Base-by-base conservation (phyloP, 495 filamentous ascomycete genomes). In the Coniosporium apollinis region DNA sequence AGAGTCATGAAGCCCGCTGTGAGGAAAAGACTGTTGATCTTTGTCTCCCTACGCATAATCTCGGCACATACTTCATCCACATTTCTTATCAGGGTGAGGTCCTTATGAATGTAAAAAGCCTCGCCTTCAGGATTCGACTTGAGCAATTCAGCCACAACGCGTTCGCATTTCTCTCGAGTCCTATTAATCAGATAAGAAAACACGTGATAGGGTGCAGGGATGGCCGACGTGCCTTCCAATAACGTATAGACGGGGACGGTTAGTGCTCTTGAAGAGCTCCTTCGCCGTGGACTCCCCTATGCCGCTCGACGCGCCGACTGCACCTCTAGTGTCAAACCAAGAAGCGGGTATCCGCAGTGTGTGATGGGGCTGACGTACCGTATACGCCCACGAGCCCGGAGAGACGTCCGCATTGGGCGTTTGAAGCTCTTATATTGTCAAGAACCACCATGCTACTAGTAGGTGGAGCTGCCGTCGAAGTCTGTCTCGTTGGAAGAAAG, bases 11-110 rank as follows among this genome's bases (percentile, higher is more conserved):
- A 62, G 5, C 68, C 68, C 3, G 55, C 47, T 2, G 57, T 70
- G 44, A 74, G 49, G 45, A 81, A 74, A 0, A 83, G 60, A 1
- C 82, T 44, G 44, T 83, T 74, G 42, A 83, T 54, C 13, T 45
- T 48, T n/a, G 47, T 45, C 40, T 81, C 75, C 26, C 64, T 62
- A 0, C 37, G 37, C 41, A 59, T 57, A 33, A 82, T 74, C 28
- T 70, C 59, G 1, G 51, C 41, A 39, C 72, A 81, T 3, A 68
- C 56, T 3, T 62, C 50, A 49, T 82, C 77, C n/a, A 79, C 75
- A 17, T 56, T 61, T 1, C 47, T 48, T 0, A 83, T 56, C 3
- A 78, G 51, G 9, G 65, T 67, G 4, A 75, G 47, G 39, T 83
- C 76, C 4, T 59, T 57, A 33, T 63, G 52, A 36, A 78, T 50